A percentile compares a stretch with the other conserved stretches of the same genome.
Evolutionary conservation across 2,329 filamentous ascomycete species (phyloP).

Genomic region (Didymella segeticola): DNA sequence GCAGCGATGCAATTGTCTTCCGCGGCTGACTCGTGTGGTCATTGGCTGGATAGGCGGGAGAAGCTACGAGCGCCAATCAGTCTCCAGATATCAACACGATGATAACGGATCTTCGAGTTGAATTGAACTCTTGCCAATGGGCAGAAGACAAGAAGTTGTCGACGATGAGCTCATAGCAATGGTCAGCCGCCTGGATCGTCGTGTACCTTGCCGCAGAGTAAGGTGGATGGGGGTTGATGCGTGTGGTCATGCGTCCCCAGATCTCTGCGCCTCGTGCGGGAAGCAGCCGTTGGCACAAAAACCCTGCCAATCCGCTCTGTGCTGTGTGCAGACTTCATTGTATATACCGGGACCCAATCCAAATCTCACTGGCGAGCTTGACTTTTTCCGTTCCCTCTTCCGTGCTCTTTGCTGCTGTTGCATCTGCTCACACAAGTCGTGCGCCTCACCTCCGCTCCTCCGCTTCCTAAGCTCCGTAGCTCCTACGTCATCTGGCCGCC

Average conservation of each 20-base stretch:
- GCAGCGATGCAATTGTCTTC: constrained; percentile 15
- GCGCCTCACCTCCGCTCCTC: constrained; percentile 4
- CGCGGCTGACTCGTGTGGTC: constrained; percentile 29
- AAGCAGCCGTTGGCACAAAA: constrained; percentile 17
- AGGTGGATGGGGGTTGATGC: constrained; percentile 14
- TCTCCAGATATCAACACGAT: constrained; percentile 8
- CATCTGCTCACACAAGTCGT: background rate
- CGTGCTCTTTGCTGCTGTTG: background rate
- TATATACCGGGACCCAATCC: constrained; percentile 27
- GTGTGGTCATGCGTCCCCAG: constrained; percentile 30
- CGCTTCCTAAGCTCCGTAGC: background rate
- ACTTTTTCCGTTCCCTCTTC: background rate
- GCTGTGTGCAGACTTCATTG: constrained; percentile 12
- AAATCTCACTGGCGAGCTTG: background rate
- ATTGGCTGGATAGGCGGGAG: constrained; percentile 24
- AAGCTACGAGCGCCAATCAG: constrained; percentile 12
- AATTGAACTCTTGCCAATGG: background rate
- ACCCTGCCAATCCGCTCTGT: constrained; percentile 25
- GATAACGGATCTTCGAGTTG: constrained; percentile 2
- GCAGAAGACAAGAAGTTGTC: background rate
- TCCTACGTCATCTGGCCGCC: constrained; percentile 9
- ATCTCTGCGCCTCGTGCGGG: constrained; percentile 24
- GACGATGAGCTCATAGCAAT: constrained; percentile 14
- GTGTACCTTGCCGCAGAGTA: constrained; percentile 23
- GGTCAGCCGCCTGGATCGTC: constrained; percentile 18